These are phyloP conservation scores for Talaromyces sp. DNA, from an alignment of 2,329 filamentous ascomycete genomes.

Conservation along the genomic window DNA sequence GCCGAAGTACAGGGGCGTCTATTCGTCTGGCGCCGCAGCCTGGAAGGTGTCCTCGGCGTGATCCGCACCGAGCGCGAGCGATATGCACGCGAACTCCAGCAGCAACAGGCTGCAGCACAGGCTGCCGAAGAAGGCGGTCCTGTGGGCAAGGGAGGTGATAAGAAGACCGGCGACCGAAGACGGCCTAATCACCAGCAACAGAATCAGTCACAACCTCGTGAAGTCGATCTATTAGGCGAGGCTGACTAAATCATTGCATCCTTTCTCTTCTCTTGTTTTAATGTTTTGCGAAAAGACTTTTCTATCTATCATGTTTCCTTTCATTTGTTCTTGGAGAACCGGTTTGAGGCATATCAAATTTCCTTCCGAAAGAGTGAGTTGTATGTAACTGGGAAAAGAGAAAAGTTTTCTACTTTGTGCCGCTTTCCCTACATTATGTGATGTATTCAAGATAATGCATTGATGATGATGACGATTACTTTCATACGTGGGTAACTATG, in stretches of 20 bases:
- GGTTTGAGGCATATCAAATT: constrained; percentile 12
- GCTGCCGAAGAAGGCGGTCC: constrained; percentile 31
- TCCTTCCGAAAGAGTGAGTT: neutral
- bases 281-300: constrained; percentile 16
- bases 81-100: constrained; percentile 63
- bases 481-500: neutral
- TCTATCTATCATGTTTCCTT: constrained; percentile 18
- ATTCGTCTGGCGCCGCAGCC: constrained; percentile 83
- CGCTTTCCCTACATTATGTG: constrained; percentile 10
- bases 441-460: constrained; percentile 9
- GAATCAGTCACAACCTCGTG: constrained; percentile 31
- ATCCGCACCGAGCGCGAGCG: constrained; percentile 77
- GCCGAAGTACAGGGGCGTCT: constrained; percentile 84
- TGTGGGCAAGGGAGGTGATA: constrained; percentile 22
- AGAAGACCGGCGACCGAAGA: constrained; percentile 35
- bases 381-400: neutral
- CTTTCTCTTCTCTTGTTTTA: constrained; percentile 22
- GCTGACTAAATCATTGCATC: constrained; percentile 27
- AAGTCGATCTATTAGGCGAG: constrained; percentile 36
- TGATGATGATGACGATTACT: constrained; percentile 3
- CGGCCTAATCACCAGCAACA: constrained; percentile 29
- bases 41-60: constrained; percentile 73
- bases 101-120: constrained; percentile 57
- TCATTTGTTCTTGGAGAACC: constrained; percentile 24
- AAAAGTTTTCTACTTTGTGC: constrained; percentile 2